Evolutionary conservation across 345 rosid species (phyloP), one percentile per base, ranked within the genome.

Genomic region (Mangifera indica): DNA sequence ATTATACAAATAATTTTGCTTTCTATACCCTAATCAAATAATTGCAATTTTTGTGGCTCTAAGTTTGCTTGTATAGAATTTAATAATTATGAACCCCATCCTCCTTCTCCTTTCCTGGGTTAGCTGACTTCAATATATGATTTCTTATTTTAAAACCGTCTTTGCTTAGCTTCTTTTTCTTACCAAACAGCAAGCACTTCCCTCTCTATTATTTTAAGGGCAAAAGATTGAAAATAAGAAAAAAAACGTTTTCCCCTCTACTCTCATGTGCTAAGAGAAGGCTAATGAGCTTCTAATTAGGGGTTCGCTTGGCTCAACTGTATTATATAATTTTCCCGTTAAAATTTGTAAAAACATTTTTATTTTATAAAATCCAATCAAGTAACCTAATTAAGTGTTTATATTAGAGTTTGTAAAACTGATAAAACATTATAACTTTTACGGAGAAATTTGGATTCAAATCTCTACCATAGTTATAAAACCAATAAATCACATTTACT

Each of bases 21-120:
- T 60, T 40, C 34, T 37, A n/a, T n/a, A 37, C 21, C 5, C 18
- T 0, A 3, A 5, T 46, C 15, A 42, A 63, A 46, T 64, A 21
- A 11, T 12, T 11, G 1, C 12, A 5, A 5, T 21, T 24, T 45
- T 22, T 24, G 2, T 22, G 22, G n/a, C 46, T 54, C 37, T 37
- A 37, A 22, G 37, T 22, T 22, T 21, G 15, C 40, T 55, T 40
- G 34, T 53, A 42, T 15, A 1, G 37, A 7, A 60, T 60, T n/a
- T 26, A 29, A 61, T 34, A 34, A 49, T 14, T 14, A 49, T 4
- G 4, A 14, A 12, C 29, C 18, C 53, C 69, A 54, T 48, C 73
- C 65, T 69, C 71, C 77, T 25, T 13, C 60, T 52, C 18, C 53
- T 68, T 72, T 73, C 78, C 72, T 58, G 52, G 58, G 62, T 3